These are phyloP conservation scores for Boletus pseudo-olivaceus DNA, from an alignment of 768 basidiomycete genomes.

Conservation along the genomic window DNA sequence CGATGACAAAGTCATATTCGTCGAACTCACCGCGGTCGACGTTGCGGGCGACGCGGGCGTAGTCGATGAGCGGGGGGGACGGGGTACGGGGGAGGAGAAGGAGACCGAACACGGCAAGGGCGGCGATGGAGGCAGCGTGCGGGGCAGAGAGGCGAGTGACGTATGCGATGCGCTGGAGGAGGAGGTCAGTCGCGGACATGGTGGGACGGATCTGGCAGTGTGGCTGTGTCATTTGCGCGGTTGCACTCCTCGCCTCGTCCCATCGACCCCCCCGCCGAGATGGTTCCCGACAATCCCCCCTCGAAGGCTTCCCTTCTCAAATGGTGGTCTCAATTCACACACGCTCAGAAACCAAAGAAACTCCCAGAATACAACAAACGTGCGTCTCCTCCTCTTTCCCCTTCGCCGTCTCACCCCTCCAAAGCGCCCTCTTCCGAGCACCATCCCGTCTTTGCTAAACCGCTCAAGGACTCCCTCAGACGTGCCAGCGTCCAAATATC, in stretches of 20 bases:
- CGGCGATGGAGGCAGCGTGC: not conserved
- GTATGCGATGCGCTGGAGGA: not conserved
- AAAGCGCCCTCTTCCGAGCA: constrained; percentile 32
- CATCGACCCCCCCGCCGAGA: not conserved
- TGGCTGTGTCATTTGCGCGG: constrained; percentile 20
- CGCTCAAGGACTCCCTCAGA: constrained; percentile 77
- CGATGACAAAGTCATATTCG: constrained; percentile 49
- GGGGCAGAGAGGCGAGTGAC: not conserved
- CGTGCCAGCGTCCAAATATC: constrained; percentile 94
- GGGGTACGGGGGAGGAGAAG: not conserved
- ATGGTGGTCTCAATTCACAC: constrained; percentile 80
- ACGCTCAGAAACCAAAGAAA: constrained; percentile 60
- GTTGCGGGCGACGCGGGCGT: not conserved
- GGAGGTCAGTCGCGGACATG: not conserved
- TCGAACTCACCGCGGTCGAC: constrained; percentile 9
- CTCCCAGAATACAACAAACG: constrained; percentile 44
- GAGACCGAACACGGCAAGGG: not conserved
- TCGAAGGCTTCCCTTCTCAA: constrained; percentile 64
- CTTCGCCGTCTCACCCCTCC: constrained; percentile 1
- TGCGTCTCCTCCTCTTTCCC: constrained; percentile 18
- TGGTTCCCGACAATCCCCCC: constrained; percentile 34
- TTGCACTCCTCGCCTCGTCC: not conserved
- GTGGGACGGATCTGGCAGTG: not conserved
- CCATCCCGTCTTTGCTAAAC: constrained; percentile 76
- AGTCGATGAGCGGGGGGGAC: not conserved